phyloP scores from a whole-genome alignment of 306 rosid genomes.

The Sophora flavescens region DNA sequence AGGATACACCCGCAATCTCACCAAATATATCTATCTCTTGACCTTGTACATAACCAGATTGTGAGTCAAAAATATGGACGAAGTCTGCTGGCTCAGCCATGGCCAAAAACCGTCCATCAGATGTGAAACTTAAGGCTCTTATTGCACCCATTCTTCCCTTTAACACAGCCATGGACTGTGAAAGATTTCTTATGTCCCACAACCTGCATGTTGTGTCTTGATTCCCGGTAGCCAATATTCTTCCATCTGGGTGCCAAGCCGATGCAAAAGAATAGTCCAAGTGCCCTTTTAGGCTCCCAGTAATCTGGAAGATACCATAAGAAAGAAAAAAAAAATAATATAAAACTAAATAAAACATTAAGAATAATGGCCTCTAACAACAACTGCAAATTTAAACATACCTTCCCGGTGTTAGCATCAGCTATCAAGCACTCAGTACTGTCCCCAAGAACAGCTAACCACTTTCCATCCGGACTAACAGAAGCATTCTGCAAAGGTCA shows the following conservation, averaged over 20 bases:
- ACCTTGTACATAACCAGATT: conserved; percentile 58
- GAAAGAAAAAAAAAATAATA: neutral
- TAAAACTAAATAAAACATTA: neutral
- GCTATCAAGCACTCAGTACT: conserved; percentile 79
- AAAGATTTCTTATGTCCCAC: conserved; percentile 93
- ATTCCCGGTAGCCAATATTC: conserved; percentile 88
- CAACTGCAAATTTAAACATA: conserved; percentile 25
- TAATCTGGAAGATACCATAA: conserved; percentile 51
- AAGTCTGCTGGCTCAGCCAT: conserved; percentile 98
- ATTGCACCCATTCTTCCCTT: conserved; percentile 97
- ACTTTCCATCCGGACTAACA: conserved; percentile 85
- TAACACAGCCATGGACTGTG: conserved; percentile 73
- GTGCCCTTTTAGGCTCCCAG: conserved; percentile 81
- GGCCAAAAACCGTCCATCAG: conserved; percentile 81
- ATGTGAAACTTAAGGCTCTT: conserved; percentile 75
- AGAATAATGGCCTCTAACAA: neutral
- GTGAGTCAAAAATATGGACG: conserved; percentile 72
- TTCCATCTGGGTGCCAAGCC: conserved; percentile 97
- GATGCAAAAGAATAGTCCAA: conserved; percentile 90
- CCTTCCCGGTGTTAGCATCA: conserved; percentile 82
- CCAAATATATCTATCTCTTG: conserved; percentile 95
- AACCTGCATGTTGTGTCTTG: conserved; percentile 96
- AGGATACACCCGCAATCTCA: conserved; percentile 88
- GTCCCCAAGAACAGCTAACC: conserved; percentile 89
- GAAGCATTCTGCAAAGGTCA: conserved; percentile 66